A percentile compares a stretch with the other conserved stretches of the same genome.
phyloP scores from a whole-genome alignment of 352 stramenopile genomes.

The Phytophthora ohioensis region DNA sequence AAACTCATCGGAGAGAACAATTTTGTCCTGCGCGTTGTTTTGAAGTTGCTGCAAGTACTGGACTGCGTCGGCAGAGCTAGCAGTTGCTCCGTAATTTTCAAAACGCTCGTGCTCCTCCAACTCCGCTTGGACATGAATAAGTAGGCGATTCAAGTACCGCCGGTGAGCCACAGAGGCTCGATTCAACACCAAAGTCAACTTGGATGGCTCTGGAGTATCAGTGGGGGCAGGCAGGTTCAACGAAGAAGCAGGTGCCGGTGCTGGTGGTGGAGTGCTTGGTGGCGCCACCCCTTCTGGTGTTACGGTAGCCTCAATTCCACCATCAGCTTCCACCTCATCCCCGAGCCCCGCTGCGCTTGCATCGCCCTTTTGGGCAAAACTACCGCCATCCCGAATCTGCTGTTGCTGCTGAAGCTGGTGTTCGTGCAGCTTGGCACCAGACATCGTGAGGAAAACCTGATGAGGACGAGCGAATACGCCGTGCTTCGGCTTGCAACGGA shows the following conservation, averaged over 20 bases:
- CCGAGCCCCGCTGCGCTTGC: conserved; percentile 42
- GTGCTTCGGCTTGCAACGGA: conserved; percentile 80
- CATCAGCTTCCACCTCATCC: conserved; percentile 34
- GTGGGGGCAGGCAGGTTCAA: conserved; percentile 24
- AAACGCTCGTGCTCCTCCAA: conserved; percentile 84
- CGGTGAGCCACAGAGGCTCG: conserved; percentile 73
- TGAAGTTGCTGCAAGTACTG: conserved; percentile 89
- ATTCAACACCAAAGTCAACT: conserved; percentile 68
- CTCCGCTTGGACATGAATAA: conserved; percentile 73
- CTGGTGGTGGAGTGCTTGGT: conserved; percentile 36
- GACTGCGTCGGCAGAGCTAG: conserved; percentile 84
- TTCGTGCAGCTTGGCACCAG: conserved; percentile 58
- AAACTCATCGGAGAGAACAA: conserved; percentile 86
- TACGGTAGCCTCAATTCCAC: conserved; percentile 27
- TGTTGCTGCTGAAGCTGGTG: conserved; percentile 58
- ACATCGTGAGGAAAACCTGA: conserved; percentile 80
- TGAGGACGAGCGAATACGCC: conserved; percentile 82
- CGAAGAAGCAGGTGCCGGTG: conserved; percentile 26
- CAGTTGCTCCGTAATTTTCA: conserved; percentile 73
- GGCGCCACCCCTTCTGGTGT: conserved; percentile 29
- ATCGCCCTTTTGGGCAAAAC: conserved; percentile 25
- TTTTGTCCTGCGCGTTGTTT: conserved; percentile 88
- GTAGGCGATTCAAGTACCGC: conserved; percentile 73
- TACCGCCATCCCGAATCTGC: conserved; percentile 40
- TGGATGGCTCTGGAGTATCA: conserved; percentile 57